Conservation (phyloP, 352 stramenopile genomes). For the Thalassiosira allenii region DNA sequence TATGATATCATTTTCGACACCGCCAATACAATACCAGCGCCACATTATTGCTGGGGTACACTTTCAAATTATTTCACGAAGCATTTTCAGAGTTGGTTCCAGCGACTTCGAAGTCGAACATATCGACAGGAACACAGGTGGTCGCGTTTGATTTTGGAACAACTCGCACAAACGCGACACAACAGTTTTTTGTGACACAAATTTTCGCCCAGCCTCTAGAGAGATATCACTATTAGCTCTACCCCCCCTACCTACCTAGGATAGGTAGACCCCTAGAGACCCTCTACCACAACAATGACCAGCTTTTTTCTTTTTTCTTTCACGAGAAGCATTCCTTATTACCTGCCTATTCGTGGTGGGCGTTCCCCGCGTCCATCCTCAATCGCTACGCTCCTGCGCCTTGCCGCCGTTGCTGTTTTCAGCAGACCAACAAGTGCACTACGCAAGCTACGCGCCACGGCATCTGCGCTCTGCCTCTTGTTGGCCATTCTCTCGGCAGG, state of each 20-base stretch:
- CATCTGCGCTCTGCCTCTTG: no score
- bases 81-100: background rate
- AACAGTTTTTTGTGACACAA: no score
- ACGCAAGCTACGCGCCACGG: background rate
- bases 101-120: no score
- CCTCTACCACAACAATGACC: background rate
- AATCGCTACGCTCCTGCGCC: background rate
- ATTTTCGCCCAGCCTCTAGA: no score
- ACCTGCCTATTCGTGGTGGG: background rate
- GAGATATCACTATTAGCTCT: no score
- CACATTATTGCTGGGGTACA: background rate
- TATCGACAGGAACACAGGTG: no score
- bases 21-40: background rate
- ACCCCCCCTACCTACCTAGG: no score
- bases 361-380: background rate
- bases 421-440: background rate
- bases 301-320: background rate
- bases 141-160: no score
- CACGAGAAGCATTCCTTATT: no score
- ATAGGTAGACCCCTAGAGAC: no score
- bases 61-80: background rate
- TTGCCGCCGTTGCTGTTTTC: background rate
- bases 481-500: no score
- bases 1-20: background rate
- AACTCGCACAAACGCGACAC: no score